phyloP scores from a whole-genome alignment of 2,329 filamentous ascomycete species.

The Ophiostoma fasciatum region DNA sequence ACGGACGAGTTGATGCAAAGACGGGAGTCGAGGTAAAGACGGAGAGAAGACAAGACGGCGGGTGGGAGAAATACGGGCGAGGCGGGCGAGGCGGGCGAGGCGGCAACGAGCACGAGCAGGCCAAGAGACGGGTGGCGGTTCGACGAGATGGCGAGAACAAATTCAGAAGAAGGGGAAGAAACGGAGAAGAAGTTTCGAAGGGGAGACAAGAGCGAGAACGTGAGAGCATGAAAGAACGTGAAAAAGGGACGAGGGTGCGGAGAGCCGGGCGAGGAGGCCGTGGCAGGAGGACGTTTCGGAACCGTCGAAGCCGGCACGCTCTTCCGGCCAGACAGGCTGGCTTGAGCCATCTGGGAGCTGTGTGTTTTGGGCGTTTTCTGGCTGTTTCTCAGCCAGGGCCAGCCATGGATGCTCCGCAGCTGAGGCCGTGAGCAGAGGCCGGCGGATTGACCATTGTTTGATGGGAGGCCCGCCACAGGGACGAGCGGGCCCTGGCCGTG shows the following conservation, averaged over 20 bases:
- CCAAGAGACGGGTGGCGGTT: constrained; percentile 10
- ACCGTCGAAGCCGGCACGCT: constrained; percentile 3
- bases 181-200: constrained; percentile 8
- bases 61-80: constrained; percentile 12
- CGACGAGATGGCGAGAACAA: constrained; percentile 11
- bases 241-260: neutral
- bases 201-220: constrained; percentile 4
- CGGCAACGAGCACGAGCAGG: constrained; percentile 9
- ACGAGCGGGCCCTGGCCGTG: too few relatives aligned
- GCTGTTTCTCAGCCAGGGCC: too few relatives aligned
- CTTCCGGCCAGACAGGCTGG: constrained; percentile 2
- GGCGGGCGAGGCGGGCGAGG: neutral
- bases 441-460: too few relatives aligned
- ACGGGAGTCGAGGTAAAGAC: too few relatives aligned
- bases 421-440: too few relatives aligned
- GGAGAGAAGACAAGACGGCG: constrained; percentile 5
- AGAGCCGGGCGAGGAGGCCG: neutral
- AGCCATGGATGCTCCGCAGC: too few relatives aligned
- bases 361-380: too few relatives aligned
- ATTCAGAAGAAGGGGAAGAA: too few relatives aligned
- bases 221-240: neutral
- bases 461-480: too few relatives aligned
- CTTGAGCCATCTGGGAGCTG: too few relatives aligned
- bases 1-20: too few relatives aligned
- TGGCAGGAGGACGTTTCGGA: constrained; percentile 4